Evolutionary conservation across 805 yeast species (phyloP).

Genomic region (Tetrapisispora pingtungensis): DNA sequence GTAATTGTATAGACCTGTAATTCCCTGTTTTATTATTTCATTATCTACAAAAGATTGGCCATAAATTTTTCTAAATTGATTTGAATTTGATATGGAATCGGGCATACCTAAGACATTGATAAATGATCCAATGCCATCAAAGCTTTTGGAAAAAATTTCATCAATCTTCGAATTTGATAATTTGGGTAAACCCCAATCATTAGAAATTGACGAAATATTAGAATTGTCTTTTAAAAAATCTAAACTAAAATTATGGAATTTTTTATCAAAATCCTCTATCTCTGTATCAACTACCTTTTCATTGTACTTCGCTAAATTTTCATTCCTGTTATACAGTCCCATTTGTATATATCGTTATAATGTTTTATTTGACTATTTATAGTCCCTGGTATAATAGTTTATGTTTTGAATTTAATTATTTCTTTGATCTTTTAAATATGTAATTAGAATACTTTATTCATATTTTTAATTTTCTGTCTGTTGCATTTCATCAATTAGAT

Average conservation of each 20-base stretch:
- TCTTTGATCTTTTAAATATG: too few species aligned
- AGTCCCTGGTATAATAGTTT: too few species aligned
- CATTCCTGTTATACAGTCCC: slow-evolving; percentile 1
- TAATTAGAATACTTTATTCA: too few species aligned
- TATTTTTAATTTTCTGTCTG: too few species aligned
- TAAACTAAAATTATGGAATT: background rate
- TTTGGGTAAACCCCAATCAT: background rate
- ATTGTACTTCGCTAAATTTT: background rate
- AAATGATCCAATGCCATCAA: background rate
- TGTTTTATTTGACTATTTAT: too few species aligned
- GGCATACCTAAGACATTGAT: background rate
- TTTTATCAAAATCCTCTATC: background rate
- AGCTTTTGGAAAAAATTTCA: background rate
- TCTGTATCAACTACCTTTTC: background rate
- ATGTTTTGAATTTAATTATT: too few species aligned
- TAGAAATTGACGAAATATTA: background rate
- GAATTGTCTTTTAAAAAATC: background rate
- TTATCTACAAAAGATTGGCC: background rate
- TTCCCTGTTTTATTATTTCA: slow-evolving; percentile 9
- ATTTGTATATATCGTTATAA: background rate
- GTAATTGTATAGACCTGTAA: slow-evolving; percentile 39
- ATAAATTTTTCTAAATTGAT: background rate
- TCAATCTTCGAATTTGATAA: background rate
- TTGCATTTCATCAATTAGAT: too few species aligned
- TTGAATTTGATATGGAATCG: background rate